phyloP scores from a whole-genome alignment of 306 rosid genomes.

The Pterocarpus macrocarpus region DNA sequence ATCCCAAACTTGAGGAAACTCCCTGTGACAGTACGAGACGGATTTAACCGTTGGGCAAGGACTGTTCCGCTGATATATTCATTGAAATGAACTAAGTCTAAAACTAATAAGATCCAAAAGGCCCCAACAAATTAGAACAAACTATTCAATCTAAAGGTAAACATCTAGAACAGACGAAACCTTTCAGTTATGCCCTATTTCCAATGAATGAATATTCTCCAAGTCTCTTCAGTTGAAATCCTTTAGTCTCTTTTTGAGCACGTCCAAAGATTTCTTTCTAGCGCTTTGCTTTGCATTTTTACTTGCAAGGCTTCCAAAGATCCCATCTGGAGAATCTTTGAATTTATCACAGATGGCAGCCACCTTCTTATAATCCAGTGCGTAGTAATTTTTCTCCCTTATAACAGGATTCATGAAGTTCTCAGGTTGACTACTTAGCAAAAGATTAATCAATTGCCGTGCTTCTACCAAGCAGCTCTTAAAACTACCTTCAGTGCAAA shows the following conservation, averaged over 20 bases:
- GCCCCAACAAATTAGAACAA: conserved; percentile 5
- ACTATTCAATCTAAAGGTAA: conserved; percentile 38
- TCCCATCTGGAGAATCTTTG: conserved; percentile 84
- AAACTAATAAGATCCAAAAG: not conserved
- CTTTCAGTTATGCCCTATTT: conserved; percentile 42
- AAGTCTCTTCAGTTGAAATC: conserved; percentile 68
- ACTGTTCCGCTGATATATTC: too few species aligned
- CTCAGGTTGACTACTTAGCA: conserved; percentile 89
- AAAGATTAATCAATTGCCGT: conserved; percentile 79
- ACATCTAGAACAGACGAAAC: conserved; percentile 34
- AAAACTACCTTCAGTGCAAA: conserved; percentile 74
- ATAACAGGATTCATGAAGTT: conserved; percentile 93
- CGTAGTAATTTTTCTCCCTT: conserved; percentile 72
- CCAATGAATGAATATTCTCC: conserved; percentile 45
- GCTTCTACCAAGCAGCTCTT: conserved; percentile 75
- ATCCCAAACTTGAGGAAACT: too few species aligned
- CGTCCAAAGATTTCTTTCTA: conserved; percentile 84
- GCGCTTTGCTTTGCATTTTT: conserved; percentile 80
- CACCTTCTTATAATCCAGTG: conserved; percentile 90
- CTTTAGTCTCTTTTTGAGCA: conserved; percentile 84
- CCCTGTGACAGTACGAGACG: too few species aligned
- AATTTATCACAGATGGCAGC: conserved; percentile 81
- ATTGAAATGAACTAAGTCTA: too few species aligned
- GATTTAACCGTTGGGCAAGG: too few species aligned
- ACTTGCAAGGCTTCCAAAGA: conserved; percentile 86